Percentiles rank a stretch among this genome's conserved stretches.
phyloP scores from a whole-genome alignment of 352 stramenopile species.

The Phytophthora sojae region DNA sequence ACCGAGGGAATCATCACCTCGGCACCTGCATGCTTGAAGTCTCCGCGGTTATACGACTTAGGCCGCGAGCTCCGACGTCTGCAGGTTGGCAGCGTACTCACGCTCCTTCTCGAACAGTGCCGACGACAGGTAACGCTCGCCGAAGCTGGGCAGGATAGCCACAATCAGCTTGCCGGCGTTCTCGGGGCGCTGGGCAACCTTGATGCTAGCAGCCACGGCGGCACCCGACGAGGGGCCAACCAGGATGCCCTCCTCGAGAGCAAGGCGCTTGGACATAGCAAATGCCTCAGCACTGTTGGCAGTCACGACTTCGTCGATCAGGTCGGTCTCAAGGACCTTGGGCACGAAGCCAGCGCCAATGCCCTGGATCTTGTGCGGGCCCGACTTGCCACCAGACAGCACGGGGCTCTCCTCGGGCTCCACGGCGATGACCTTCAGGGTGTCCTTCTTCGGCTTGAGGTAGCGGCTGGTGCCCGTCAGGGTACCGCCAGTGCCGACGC shows the following conservation, averaged over 20 bases:
- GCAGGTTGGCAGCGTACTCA: slow-evolving; percentile 71
- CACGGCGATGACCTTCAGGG: slow-evolving; percentile 84
- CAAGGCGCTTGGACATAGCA: slow-evolving; percentile 87
- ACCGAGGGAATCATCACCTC: neutral
- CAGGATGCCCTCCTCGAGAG: slow-evolving; percentile 87
- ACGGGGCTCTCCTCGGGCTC: slow-evolving; percentile 87
- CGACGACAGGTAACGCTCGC: slow-evolving; percentile 89
- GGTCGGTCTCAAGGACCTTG: slow-evolving; percentile 75
- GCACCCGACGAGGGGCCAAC: slow-evolving; percentile 89
- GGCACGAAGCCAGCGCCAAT: slow-evolving; percentile 88
- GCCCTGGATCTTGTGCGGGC: slow-evolving; percentile 89
- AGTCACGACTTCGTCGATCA: slow-evolving; percentile 93
- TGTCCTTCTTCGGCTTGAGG: slow-evolving; percentile 89
- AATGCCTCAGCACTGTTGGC: slow-evolving; percentile 84
- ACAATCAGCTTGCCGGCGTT: slow-evolving; percentile 91
- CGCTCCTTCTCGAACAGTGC: slow-evolving; percentile 83
- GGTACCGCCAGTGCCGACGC: slow-evolving; percentile 89
- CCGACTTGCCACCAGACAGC: slow-evolving; percentile 82
- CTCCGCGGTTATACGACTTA: slow-evolving; percentile 23
- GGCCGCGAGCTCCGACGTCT: slow-evolving; percentile 53
- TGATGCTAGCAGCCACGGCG: slow-evolving; percentile 84
- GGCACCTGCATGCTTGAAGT: slow-evolving; percentile 7
- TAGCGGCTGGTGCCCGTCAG: slow-evolving; percentile 87
- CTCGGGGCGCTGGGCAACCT: slow-evolving; percentile 84
- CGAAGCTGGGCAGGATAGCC: slow-evolving; percentile 91